A percentile compares a stretch with the other conserved stretches of the same genome.
phyloP scores from a whole-genome alignment of 2,329 filamentous ascomycete species.

The Cladophialophora exuberans region DNA sequence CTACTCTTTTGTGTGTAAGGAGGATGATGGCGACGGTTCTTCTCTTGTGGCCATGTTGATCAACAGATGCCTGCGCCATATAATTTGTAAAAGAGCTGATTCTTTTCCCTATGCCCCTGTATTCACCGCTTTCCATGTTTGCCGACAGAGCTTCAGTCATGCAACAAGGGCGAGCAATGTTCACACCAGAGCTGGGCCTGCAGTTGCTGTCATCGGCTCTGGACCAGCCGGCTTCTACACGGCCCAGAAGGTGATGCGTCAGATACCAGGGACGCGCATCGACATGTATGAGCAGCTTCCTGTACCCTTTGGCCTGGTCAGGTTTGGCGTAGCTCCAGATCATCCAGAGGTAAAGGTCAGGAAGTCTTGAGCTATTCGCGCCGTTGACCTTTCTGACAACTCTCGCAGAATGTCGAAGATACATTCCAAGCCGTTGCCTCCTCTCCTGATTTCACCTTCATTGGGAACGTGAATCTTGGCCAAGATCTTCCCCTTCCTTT shows the following conservation, averaged over 20 bases:
- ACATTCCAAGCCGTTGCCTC: slow-evolving; percentile 88
- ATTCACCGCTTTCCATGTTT: not conserved
- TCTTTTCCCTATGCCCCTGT: not conserved
- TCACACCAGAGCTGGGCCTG: slow-evolving; percentile 59
- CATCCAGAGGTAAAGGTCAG: slow-evolving; percentile 95
- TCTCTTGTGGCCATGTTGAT: slow-evolving; percentile 19
- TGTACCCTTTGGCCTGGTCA: slow-evolving; percentile 87
- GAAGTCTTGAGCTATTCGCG: not conserved
- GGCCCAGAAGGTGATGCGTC: slow-evolving; percentile 79
- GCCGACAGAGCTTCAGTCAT: not conserved
- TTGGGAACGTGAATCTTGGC: slow-evolving; percentile 86
- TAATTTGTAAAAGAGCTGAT: slow-evolving; percentile 12
- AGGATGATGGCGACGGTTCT: slow-evolving; percentile 21
- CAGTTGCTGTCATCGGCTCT: slow-evolving; percentile 87
- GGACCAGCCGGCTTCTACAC: slow-evolving; percentile 97
- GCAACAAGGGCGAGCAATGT: slow-evolving; percentile 13
- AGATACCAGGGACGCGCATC: slow-evolving; percentile 70
- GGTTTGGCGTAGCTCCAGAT: slow-evolving; percentile 96
- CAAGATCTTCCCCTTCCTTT: slow-evolving; percentile 66
- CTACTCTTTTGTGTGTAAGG: not conserved
- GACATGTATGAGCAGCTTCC: slow-evolving; percentile 98
- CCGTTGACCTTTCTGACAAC: not conserved
- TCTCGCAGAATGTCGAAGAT: slow-evolving; percentile 81
- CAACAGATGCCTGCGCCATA: slow-evolving; percentile 15
- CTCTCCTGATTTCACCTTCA: slow-evolving; percentile 81